Percentiles rank a stretch among this genome's conserved stretches.
phyloP scores from a whole-genome alignment of 2,329 filamentous ascomycete species.

The Fusarium begoniae region DNA sequence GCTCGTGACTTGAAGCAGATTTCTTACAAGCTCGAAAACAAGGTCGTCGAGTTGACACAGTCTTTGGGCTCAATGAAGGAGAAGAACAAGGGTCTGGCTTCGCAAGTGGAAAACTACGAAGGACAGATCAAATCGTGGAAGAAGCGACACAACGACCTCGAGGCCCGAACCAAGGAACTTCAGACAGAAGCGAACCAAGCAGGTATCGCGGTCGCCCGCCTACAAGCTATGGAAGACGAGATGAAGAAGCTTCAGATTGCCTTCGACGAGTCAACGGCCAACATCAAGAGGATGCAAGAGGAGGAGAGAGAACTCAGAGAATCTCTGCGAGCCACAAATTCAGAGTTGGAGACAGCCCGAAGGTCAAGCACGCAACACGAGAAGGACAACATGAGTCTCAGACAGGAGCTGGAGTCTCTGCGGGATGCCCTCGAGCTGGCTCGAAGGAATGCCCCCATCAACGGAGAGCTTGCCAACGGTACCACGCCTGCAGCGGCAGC shows the following conservation, averaged over 20 bases:
- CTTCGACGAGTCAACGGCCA: slow-evolving; percentile 89
- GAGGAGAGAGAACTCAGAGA: slow-evolving; percentile 90
- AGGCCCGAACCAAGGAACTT: slow-evolving; percentile 89
- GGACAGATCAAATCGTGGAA: slow-evolving; percentile 96
- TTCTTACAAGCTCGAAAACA: slow-evolving; percentile 99
- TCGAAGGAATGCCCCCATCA: slow-evolving; percentile 78
- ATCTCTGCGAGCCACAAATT: slow-evolving; percentile 78
- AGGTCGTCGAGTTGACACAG: slow-evolving; percentile 98
- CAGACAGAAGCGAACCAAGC: slow-evolving; percentile 98
- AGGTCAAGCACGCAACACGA: slow-evolving; percentile 80
- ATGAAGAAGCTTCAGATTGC: slow-evolving; percentile 90
- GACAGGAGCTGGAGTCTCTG: slow-evolving; percentile 88
- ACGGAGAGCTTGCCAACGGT: slow-evolving; percentile 64
- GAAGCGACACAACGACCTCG: slow-evolving; percentile 87
- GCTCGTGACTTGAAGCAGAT: slow-evolving; percentile 99
- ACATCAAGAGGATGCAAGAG: slow-evolving; percentile 93
- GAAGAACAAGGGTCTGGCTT: slow-evolving; percentile 89
- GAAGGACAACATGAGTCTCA: slow-evolving; percentile 83
- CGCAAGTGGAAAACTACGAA: slow-evolving; percentile 95
- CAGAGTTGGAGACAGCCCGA: slow-evolving; percentile 83
- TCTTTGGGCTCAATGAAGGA: slow-evolving; percentile 90
- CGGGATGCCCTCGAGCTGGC: slow-evolving; percentile 93
- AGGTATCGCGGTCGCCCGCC: slow-evolving; percentile 89
- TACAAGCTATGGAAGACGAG: slow-evolving; percentile 93
- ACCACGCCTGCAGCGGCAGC: slow-evolving; percentile 57